Conservation (phyloP, 495 filamentous ascomycete genomes). For the Evernia prunastri region DNA sequence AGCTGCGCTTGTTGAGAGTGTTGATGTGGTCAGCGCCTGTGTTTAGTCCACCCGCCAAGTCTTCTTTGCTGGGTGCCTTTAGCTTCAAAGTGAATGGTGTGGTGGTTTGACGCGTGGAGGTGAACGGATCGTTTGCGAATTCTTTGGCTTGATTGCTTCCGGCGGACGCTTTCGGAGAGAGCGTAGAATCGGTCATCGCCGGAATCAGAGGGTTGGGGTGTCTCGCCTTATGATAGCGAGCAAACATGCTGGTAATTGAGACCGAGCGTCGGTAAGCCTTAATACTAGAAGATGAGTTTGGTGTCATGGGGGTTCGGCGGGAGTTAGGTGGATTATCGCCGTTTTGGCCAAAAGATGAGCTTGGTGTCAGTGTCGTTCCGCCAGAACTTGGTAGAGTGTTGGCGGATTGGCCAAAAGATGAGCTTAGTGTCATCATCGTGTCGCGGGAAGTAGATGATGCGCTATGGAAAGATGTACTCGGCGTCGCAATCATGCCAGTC, state of each 20-base stretch:
- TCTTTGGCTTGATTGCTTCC: not conserved
- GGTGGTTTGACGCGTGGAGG: not conserved
- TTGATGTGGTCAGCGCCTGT: not conserved
- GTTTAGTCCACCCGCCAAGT: not conserved
- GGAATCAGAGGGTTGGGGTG: not conserved
- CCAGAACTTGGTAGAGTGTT: too few relatives aligned
- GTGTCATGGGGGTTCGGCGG: not conserved
- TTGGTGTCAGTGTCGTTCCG: not conserved
- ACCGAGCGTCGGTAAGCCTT: not conserved
- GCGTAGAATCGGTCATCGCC: not conserved
- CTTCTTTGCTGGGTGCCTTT: slow-evolving; percentile 1
- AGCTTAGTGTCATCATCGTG: too few relatives aligned
- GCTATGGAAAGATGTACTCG: not conserved
- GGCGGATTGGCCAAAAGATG: too few relatives aligned
- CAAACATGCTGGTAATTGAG: not conserved
- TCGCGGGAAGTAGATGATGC: not conserved
- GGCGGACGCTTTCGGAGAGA: not conserved
- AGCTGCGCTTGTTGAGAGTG: not conserved
- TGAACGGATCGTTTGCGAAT: not conserved
- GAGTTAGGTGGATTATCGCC: not conserved
- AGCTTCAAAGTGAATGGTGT: not conserved
- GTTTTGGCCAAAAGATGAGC: not conserved
- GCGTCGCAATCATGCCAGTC: not conserved
- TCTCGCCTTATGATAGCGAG: slow-evolving; percentile 1
- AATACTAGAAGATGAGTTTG: not conserved